Percentiles rank a stretch among this genome's conserved stretches.
Evolutionary conservation across 192 early-diverging fungal genomes (phyloP).

Genomic region (Coemansia sp.): DNA sequence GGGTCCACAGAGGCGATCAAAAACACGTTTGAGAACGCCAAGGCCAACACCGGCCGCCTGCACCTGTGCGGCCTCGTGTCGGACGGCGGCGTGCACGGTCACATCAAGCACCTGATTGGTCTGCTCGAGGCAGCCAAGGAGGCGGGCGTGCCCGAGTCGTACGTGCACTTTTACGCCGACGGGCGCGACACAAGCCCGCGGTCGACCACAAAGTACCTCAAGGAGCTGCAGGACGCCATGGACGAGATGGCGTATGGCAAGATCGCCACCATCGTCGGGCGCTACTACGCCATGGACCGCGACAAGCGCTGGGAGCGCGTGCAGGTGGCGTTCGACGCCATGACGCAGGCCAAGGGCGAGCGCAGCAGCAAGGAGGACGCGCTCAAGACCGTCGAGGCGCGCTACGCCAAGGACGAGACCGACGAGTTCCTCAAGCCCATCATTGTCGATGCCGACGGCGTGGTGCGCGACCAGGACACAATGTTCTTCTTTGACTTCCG

Average conservation of each 20-base stretch:
- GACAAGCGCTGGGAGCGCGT: conserved; percentile 99
- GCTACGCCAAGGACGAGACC: conserved; percentile 87
- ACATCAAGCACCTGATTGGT: conserved; percentile 85
- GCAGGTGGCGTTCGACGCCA: conserved; percentile 88
- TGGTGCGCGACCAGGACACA: conserved; percentile 83
- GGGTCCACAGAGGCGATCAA: conserved; percentile 68
- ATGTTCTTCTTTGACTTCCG: conserved; percentile 99
- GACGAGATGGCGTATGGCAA: conserved; percentile 65
- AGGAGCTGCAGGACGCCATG: conserved; percentile 63
- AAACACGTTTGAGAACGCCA: conserved; percentile 81
- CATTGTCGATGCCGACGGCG: conserved; percentile 73
- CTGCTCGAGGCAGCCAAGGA: conserved; percentile 84
- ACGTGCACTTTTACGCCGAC: conserved; percentile 96
- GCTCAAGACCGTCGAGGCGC: conserved; percentile 71
- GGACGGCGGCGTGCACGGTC: conserved; percentile 98
- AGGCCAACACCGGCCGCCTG: conserved; percentile 72
- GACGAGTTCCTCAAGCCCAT: conserved; percentile 99
- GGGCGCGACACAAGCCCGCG: conserved; percentile 95
- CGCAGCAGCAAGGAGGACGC: conserved; percentile 58
- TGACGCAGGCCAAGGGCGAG: conserved; percentile 78
- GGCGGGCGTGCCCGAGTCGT: conserved; percentile 77
- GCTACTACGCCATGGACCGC: conserved; percentile 99
- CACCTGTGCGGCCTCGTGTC: conserved; percentile 94
- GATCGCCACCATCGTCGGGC: conserved; percentile 89
- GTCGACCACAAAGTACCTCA: conserved; percentile 77